Base-by-base conservation (phyloP, 2,329 filamentous ascomycete species). In the Aspergillus latus region DNA sequence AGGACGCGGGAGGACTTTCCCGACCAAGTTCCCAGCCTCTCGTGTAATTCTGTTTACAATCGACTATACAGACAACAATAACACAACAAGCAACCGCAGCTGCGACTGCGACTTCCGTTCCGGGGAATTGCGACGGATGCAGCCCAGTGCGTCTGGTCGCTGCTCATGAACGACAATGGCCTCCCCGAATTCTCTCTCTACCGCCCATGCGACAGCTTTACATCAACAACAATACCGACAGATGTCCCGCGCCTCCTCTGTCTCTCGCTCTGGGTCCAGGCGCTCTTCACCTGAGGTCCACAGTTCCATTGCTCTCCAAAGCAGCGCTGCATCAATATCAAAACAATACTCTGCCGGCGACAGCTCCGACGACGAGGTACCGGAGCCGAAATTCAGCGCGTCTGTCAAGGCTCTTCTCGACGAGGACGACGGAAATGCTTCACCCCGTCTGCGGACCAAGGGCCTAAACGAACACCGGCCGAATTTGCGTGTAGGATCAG, bases 341-440 rank as follows among this genome's bases (percentile, higher is more conserved):
- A 66, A 66, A 46, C 64, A 68, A 15, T 73, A 68, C 61, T 75
- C 78, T 1, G 72, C 87, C 63, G 87, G 90, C 65, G 92, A 96
- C 70, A 96, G 90, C 78, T 96, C 92, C 26, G 93, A 97, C 74
- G 93, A 97, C 68, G 93, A 97, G 74, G 90, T 95, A 29, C 89
- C 89, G 13, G 88, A 90, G 64, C 92, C 92, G 66, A 95, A 94
- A 77, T 88, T 97, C 71, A 97, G 92, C 71, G 92, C 92, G 66
- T 84, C 94, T 63, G 96, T 93, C 48, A 93, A 94, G 70, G 92
- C 91, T 16, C 80, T 97, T 13, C 81, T 97, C 52, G 80, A 80
- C 50, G 78, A 79, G 59, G 80, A 81, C 62, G 77, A 71, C 26
- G 68, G 76, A 45, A 64, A 73, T 26, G 84, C 83, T 49, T 81